These are phyloP conservation scores for Cenchrus purpureus DNA, from an alignment of 176 grass and related monocot species.

Conservation along the genomic window DNA sequence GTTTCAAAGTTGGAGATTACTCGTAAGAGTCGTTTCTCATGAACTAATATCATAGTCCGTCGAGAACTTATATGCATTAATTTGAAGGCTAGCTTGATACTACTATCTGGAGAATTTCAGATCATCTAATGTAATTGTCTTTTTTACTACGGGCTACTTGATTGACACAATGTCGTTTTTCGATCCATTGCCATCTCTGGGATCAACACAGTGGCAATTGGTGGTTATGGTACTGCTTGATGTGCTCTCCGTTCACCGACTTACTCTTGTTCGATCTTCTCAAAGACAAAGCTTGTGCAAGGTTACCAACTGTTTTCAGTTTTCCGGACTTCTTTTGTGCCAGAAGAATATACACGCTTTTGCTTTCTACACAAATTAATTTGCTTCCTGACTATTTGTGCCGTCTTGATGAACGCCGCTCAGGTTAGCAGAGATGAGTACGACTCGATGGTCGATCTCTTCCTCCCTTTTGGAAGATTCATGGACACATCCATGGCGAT, in stretches of 20 bases:
- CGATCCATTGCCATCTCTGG: conserved; percentile 73
- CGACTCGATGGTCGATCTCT: conserved; percentile 54
- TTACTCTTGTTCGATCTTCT: conserved; percentile 59
- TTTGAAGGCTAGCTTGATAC: neutral
- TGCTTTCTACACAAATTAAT: neutral
- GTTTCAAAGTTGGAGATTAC: conserved; percentile 82
- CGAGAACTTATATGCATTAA: neutral
- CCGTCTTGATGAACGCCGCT: conserved; percentile 62
- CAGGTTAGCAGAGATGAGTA: conserved; percentile 69
- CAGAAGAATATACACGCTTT: neutral
- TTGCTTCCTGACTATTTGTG: neutral
- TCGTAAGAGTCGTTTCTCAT: conserved; percentile 45
- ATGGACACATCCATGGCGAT: neutral
- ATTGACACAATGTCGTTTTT: conserved; percentile 88
- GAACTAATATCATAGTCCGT: neutral
- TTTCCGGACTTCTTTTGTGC: neutral
- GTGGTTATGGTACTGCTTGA: conserved; percentile 77
- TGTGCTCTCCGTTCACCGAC: conserved; percentile 59
- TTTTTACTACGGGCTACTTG: conserved; percentile 46
- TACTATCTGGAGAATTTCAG: too few species aligned
- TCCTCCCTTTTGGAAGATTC: conserved; percentile 62
- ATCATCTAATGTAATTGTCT: conserved; percentile 5
- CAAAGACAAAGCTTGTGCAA: conserved; percentile 55
- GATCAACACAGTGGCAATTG: conserved; percentile 67
- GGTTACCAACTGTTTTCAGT: conserved; percentile 21